Base-by-base conservation (phyloP, 176 grass and related monocot genomes). In the Oryza rufipogon region DNA sequence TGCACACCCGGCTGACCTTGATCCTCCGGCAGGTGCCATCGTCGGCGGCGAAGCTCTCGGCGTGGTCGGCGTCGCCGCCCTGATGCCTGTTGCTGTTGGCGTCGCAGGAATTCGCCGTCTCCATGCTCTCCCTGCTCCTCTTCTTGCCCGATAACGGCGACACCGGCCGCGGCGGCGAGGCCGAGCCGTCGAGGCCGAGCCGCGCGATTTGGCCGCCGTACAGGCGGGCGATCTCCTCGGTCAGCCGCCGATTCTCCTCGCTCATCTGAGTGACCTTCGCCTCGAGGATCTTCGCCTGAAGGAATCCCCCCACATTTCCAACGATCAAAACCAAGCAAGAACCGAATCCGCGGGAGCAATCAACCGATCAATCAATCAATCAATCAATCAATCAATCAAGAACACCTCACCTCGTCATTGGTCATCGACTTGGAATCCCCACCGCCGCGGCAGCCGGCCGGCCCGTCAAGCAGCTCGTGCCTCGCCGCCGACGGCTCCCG, bases 161-260 rank as follows among this genome's bases (percentile, higher is more conserved):
- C 25, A 36, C 28, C 22, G 9, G 78, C 58, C 54, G n/a, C 52
- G 23, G 69, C 67, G 2, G 68, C 16, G 1, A 48, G 68, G 2
- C 26, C 36, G 32, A 1, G 81, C 22, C 22, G 34, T 79, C 86
- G 70, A 25, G 45, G 19, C 54, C 42, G 13, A n/a, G 47, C 14
- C 64, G 81, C n/a, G 39, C 38, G 5, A 30, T 11, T 16, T 91
- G 86, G 76, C 25, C 83, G 54, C 74, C 9, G 25, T 13, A 81
- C 9, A 91, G 78, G 72, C 20, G 11, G 9, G 44, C 60, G 75
- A 98, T 88, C 87, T 56, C 80, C 80, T 98, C 85, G 0, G 17
- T 78, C 0, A 98, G 80, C 73, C 82, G 81, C 73, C 92, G 87
- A 83, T 93, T 98, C 85, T 93, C 93, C 89, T 91, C 85, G 64